Conservation (phyloP, 441 rosid species). For the Mallotus repandus region DNA sequence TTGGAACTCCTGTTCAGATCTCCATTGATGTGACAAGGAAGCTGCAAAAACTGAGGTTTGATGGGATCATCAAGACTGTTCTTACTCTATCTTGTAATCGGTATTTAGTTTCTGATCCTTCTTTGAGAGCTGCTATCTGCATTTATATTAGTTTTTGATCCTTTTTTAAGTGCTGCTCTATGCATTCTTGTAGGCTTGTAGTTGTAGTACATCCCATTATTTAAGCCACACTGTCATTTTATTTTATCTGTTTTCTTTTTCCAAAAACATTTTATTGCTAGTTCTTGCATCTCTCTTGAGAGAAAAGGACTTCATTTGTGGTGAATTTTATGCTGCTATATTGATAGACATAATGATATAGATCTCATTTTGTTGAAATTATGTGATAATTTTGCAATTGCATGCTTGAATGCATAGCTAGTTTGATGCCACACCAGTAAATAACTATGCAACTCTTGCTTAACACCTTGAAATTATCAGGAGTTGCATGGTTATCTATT, state of each 20-base stretch:
- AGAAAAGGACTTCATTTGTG: background rate
- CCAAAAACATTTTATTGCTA: background rate
- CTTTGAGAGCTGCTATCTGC: background rate
- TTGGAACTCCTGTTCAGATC: slow-evolving; percentile 88
- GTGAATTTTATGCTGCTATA: background rate
- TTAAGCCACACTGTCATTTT: background rate
- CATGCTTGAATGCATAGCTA: background rate
- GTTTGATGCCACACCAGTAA: background rate
- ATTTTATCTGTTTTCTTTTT: background rate
- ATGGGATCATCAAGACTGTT: slow-evolving; percentile 83
- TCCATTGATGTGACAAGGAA: slow-evolving; percentile 78
- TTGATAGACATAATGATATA: background rate
- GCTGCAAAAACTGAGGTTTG: slow-evolving; percentile 76
- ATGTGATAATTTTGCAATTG: background rate
- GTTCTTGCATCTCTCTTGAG: background rate
- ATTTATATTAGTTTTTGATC: background rate
- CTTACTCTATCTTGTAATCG: slow-evolving; percentile 72
- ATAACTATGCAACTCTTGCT: background rate
- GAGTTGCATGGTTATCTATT: background rate
- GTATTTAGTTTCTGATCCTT: slow-evolving; percentile 33
- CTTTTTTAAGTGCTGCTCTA: background rate
- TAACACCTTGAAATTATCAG: background rate
- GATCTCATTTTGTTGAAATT: background rate
- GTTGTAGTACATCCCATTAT: background rate
- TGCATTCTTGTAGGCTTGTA: background rate